Evolutionary conservation across 129 eudicot species (phyloP), one percentile per base, ranked within the genome.

Genomic region (Deinandra increscens): DNA sequence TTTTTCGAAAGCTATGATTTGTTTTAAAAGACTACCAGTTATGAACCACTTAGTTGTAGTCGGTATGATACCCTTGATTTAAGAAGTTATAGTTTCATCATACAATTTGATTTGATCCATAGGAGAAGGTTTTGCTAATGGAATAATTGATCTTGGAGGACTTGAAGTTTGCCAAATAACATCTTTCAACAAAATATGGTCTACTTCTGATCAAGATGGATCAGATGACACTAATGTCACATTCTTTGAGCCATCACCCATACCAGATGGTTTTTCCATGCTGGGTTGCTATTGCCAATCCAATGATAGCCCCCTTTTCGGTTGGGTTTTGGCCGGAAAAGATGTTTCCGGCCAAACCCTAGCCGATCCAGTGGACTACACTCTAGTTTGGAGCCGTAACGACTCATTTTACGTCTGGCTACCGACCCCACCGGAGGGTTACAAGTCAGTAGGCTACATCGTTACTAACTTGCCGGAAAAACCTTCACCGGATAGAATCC

Each of bases 351-450:
- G 75, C 26, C 81, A 53, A 45, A 70, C 79, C 64, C 74, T 84
- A 6, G 72, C 48, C 18, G 64, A 23, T 34, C 94, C 94, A 7
- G 56, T 68, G 3, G 92, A 86, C 71, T 86, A 86, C 63, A 81
- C 88, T n/a, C 78, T 83, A 22, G 76, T 71, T 53, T 85, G 91
- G 91, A 74, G 66, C 19, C 74, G 75, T 22, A 55, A 76, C 5
- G 45, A 70, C 39, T 77, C 55, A 10, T 83, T 75, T 66, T 86
- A 80, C 53, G 46, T 83, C 11, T 86, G 91, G 88, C 69, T 80
- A 9, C 91, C 91, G 48, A 75, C 75, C 0, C 81, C 91, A 22
- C 91, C 87, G 0, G 84, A 82, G 23, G 91, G 88, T 10, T 82
- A 80, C 46, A 71, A 23, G 68, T 33, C 88, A n/a, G 73, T 83